Evolutionary conservation across 164 flowering plant genomes (phyloP), one percentile per base, ranked within the genome.

Genomic region (Stephania cephalantha): DNA sequence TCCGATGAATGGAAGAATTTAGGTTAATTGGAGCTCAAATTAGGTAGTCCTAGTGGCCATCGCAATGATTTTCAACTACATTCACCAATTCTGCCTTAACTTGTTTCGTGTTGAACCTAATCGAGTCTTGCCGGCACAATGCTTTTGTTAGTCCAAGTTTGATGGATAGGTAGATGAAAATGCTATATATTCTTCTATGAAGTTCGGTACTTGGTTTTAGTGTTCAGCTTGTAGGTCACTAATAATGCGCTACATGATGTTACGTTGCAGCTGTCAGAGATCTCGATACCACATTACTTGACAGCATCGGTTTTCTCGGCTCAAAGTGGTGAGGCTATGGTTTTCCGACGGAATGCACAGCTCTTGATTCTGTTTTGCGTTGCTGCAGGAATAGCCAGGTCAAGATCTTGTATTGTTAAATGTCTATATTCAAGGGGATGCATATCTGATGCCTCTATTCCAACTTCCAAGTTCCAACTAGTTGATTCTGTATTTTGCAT

Each of bases 271-370:
- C 80, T 90, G 75, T 85, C 93, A 6, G 98, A 94, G 88, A 90
- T 94, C 46, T 89, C 94, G 29, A 88, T 91, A 75, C 97, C 98
- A 53, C 91, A 92, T 85, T 92, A 71, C 85, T 81, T 94, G 84
- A 87, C 97, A 63, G 98, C 96, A 17, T 88, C 98, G 7, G 90
- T 94, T 35, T 94, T 94, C 75, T 77, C 98, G 6, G 98, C 97
- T 22, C 93, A 94, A 78, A 86, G 88, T 82, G 84, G 87, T 31
- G 81, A 88, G 48, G 75, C 86, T 20, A 55, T 79, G 42, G 87
- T 89, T 71, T 94, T 94, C 74, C 85, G 80, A 53, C 73, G 85
- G 71, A 94, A 92, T 81, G 88, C 90, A 71, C 83, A 79, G 58
- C 81, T 90, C 63, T 78, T 94, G 89, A 75, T 87, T 79, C 18